phyloP scores from a whole-genome alignment of 495 filamentous ascomycete genomes.

The Lasiosphaeria hispida region DNA sequence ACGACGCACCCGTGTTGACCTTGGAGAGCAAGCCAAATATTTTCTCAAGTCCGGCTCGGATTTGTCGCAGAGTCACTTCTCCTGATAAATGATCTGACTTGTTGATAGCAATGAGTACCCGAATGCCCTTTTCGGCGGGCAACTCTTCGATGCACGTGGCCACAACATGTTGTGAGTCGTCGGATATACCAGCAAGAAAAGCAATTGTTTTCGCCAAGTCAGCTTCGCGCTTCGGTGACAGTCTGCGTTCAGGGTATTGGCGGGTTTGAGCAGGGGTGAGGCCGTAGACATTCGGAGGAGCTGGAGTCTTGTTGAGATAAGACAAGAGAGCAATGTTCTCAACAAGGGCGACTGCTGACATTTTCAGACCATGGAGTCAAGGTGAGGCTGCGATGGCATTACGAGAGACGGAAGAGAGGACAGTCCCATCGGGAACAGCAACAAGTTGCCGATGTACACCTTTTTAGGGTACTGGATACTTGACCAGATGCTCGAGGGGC shows the following conservation, averaged over 20 bases:
- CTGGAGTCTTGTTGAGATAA: conserved; percentile 13
- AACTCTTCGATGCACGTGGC: conserved; percentile 41
- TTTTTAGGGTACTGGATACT: not conserved
- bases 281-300: conserved; percentile 13
- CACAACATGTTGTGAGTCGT: conserved; percentile 33
- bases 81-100: conserved; percentile 11
- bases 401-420: no score
- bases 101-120: conserved; percentile 42
- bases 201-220: conserved; percentile 34
- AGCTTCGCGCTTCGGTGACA: conserved; percentile 36
- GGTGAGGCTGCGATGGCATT: no score
- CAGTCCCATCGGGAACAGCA: no score
- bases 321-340: conserved; percentile 29
- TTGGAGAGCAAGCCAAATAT: conserved; percentile 29
- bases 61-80: conserved; percentile 19
- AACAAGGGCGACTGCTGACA: not conserved
- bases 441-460: no score
- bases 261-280: not conserved
- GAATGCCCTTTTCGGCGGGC: conserved; percentile 14
- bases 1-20: conserved; percentile 14
- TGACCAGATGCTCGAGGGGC: not conserved
- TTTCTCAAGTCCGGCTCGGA: conserved; percentile 29
- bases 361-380: no score
- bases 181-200: conserved; percentile 37
- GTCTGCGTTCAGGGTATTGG: conserved; percentile 1